Evolutionary conservation across 192 early-diverging fungal species (phyloP), one percentile per base, ranked within the genome.

Genomic region (Diversispora epigaea): DNA sequence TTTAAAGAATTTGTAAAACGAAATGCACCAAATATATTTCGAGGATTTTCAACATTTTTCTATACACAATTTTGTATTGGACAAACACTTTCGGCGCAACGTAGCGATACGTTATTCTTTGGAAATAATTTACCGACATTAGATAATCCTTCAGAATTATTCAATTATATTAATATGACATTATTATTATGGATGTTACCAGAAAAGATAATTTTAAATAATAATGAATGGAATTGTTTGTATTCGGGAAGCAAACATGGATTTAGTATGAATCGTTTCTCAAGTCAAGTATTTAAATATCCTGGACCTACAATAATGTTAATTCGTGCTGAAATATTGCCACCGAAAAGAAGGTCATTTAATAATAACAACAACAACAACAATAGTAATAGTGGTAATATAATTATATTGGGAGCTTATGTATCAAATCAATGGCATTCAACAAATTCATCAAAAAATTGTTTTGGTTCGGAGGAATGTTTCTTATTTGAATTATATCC

Each of bases 191-290:
- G 86, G 86, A 78, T 78, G 56, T 54, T 88, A 4, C 85, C 86
- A 4, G 69, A 73, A 4, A 50, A 50, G 14, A 70, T 65, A 19
- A 56, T 81, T 4, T 32, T 32, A 32, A 54, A 41, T 6, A n/a
- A n/a, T n/a, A 81, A 79, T 4, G 66, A 77, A 4, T 77, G 85
- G 80, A 76, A 77, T 10, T 71, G 75, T 0, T 76, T 88, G 2
- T 88, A 85, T 52, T 78, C 78, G n/a, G 81, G 82, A 15, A 82
- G 80, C n/a, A 54, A 65, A 45, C 77, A 88, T 50, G 87, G 87
- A 9, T 88, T 85, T 68, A 84, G 84, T 15, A 88, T 86, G 87
- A 88, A 84, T 64, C 75, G 84, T 21, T 88, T 88, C 11, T 68
- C 66, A 3, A 63, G 44, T 14, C 3, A n/a, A 5, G 57, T 86